Conservation (phyloP, 805 yeast species). For the Pichia insulana region DNA sequence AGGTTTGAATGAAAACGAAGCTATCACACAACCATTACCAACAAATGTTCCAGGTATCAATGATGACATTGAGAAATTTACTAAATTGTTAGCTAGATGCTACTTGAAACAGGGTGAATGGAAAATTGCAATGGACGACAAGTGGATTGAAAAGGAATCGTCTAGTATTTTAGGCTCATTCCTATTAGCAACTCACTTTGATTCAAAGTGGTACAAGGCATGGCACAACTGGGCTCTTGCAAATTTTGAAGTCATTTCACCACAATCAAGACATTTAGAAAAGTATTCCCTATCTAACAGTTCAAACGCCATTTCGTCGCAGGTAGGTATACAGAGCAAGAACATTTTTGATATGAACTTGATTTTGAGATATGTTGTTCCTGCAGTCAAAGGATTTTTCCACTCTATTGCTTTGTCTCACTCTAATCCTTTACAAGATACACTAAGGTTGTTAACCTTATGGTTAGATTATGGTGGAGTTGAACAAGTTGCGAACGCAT, state of each 20-base stretch:
- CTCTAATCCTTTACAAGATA: constrained; percentile 86
- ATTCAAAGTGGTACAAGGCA: constrained; percentile 90
- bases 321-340: constrained; percentile 5
- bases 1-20: constrained; percentile 78
- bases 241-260: constrained; percentile 86
- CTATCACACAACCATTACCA: constrained; percentile 80
- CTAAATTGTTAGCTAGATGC: constrained; percentile 82
- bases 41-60: constrained; percentile 62
- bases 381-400: constrained; percentile 94
- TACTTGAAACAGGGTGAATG: constrained; percentile 97
- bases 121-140: constrained; percentile 74
- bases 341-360: constrained; percentile 38
- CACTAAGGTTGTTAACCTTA: constrained; percentile 75
- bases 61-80: constrained; percentile 72
- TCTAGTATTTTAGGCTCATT: constrained; percentile 88
- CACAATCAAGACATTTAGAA: constrained; percentile 27
- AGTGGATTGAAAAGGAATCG: constrained; percentile 67
- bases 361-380: constrained; percentile 82
- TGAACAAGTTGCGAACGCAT: constrained; percentile 82
- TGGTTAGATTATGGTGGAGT: constrained; percentile 97
- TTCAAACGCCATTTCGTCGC: background rate
- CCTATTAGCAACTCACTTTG: constrained; percentile 90
- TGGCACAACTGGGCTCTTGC: constrained; percentile 99
- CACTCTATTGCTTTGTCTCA: constrained; percentile 84
- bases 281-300: constrained; percentile 8